Conservation (phyloP, 208 protist genomes). For the Crithidia sp. region DNA sequence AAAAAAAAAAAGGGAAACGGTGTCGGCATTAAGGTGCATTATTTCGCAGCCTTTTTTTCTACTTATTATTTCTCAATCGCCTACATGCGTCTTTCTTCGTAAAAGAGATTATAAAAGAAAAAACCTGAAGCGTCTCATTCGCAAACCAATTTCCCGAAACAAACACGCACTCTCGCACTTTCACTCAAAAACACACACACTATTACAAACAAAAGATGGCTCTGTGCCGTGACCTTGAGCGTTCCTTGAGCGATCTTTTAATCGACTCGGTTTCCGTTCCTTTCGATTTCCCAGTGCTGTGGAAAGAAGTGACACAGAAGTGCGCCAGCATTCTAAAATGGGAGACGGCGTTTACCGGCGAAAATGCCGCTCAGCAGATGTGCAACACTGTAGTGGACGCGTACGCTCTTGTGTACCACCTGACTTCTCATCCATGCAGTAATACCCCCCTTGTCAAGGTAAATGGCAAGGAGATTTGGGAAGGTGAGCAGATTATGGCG, state of each 20-base stretch:
- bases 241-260: conserved; percentile 32
- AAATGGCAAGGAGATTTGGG: conserved; percentile 29
- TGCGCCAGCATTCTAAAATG: conserved; percentile 43
- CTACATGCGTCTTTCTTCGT: too few relatives aligned
- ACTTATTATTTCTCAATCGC: too few relatives aligned
- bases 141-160: not conserved
- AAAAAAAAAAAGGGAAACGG: too few relatives aligned
- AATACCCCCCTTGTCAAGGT: conserved; percentile 38
- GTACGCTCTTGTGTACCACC: conserved; percentile 53
- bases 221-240: conserved; percentile 24
- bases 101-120: too few relatives aligned
- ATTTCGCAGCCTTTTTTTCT: too few relatives aligned
- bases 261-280: conserved; percentile 33
- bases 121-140: too few relatives aligned
- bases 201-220: not conserved
- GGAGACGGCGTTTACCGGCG: conserved; percentile 13
- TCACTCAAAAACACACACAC: not conserved
- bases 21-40: too few relatives aligned
- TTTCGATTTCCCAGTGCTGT: conserved; percentile 41
- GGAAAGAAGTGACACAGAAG: conserved; percentile 35
- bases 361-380: conserved; percentile 33
- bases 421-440: conserved; percentile 49
- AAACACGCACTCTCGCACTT: not conserved
- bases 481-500: conserved; percentile 41
- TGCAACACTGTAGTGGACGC: conserved; percentile 37